Evolutionary conservation across 495 filamentous ascomycete genomes (phyloP).

Genomic region (Aspergillus asperescens): DNA sequence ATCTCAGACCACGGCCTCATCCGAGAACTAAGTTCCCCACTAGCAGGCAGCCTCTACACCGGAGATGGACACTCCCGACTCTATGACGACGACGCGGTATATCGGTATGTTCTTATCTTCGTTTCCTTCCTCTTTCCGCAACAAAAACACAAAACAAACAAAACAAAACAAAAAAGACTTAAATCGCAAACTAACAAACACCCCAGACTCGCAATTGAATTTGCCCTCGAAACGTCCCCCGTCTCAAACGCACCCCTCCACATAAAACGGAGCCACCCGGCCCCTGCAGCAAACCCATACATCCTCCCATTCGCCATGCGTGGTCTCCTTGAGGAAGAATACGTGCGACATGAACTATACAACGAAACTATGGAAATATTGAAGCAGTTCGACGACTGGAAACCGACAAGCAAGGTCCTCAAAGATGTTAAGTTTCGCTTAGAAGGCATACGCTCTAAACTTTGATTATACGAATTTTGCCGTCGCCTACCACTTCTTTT

Average conservation of each 20-base stretch:
- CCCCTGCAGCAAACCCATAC: constrained; percentile 66
- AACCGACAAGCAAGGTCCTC: constrained; percentile 77
- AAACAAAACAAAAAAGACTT: too few relatives aligned
- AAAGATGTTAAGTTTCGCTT: constrained; percentile 95
- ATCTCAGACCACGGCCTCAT: constrained; percentile 90
- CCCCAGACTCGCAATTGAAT: constrained; percentile 68
- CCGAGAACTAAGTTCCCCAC: constrained; percentile 78
- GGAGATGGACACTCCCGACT: constrained; percentile 92
- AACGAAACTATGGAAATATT: constrained; percentile 75
- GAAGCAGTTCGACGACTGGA: constrained; percentile 89
- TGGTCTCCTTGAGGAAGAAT: constrained; percentile 85
- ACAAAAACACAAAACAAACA: too few relatives aligned
- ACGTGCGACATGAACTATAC: constrained; percentile 72
- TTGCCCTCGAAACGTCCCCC: constrained; percentile 77
- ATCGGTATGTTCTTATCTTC: constrained; percentile 55
- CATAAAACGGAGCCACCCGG: constrained; percentile 47
- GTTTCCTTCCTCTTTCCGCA: not conserved
- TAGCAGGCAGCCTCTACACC: constrained; percentile 85
- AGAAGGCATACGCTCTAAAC: constrained; percentile 83
- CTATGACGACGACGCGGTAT: constrained; percentile 87
- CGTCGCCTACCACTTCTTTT: not conserved
- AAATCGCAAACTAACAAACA: not conserved
- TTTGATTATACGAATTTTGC: constrained; percentile 37
- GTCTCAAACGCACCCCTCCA: constrained; percentile 49
- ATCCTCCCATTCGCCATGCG: constrained; percentile 92